Evolutionary conservation across 306 rosid genomes (phyloP).

Genomic region (Vachellia pachyceras): DNA sequence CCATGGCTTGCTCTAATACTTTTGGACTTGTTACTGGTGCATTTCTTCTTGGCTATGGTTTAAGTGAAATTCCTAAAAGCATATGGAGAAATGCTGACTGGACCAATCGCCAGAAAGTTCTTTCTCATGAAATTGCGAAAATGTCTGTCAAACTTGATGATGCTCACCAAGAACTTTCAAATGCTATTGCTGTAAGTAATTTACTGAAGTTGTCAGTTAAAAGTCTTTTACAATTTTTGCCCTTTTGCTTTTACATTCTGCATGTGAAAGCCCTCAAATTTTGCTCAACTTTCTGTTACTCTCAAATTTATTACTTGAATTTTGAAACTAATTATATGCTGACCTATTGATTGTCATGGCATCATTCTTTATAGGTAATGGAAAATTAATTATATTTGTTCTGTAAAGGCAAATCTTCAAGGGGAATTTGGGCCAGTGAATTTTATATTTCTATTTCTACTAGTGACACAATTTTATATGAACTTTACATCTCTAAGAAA

Average conservation of each 20-base stretch:
- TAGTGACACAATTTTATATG: no score
- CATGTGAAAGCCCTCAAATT: background rate
- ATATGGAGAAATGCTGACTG: constrained; percentile 92
- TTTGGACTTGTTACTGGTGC: constrained; percentile 99
- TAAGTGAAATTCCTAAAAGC: constrained; percentile 95
- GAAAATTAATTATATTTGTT: constrained; percentile 1
- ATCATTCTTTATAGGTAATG: background rate
- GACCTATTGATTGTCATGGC: background rate
- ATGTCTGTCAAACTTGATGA: constrained; percentile 96
- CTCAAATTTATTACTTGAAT: background rate
- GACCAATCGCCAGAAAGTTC: constrained; percentile 91
- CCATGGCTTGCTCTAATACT: constrained; percentile 97
- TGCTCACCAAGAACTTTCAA: constrained; percentile 97
- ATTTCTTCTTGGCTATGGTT: constrained; percentile 97
- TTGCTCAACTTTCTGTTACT: background rate
- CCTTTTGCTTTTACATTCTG: constrained; percentile 14
- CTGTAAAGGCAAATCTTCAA: background rate
- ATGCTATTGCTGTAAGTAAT: constrained; percentile 84
- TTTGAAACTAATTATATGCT: background rate
- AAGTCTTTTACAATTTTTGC: background rate
- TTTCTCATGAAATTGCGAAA: constrained; percentile 90
- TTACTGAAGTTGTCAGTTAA: constrained; percentile 7
- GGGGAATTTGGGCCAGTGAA: background rate
- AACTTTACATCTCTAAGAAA: background rate
- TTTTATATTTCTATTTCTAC: background rate